Percentiles rank a stretch among this genome's conserved stretches.
phyloP scores from a whole-genome alignment of 2,329 filamentous ascomycete genomes.

The Penicillium thymicola region DNA sequence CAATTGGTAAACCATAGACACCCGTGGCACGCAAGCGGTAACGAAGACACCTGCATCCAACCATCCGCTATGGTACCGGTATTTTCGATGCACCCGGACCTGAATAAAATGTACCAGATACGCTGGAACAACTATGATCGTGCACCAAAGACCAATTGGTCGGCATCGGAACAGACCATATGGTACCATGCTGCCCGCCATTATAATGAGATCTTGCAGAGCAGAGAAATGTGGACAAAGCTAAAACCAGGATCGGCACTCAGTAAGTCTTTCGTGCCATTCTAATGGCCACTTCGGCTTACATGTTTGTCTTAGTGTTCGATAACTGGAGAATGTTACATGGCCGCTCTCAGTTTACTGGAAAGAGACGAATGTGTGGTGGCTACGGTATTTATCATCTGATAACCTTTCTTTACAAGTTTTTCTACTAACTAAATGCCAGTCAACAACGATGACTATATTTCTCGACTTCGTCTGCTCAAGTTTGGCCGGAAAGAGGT shows the following conservation, averaged over 20 bases:
- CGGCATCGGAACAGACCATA: slow-evolving; percentile 46
- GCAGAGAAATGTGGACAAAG: slow-evolving; percentile 75
- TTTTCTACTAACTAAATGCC: neutral
- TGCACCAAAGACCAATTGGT: slow-evolving; percentile 61
- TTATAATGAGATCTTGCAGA: slow-evolving; percentile 67
- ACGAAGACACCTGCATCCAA: slow-evolving; percentile 75
- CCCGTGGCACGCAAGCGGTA: slow-evolving; percentile 81
- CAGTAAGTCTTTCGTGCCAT: slow-evolving; percentile 52
- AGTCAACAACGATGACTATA: slow-evolving; percentile 79
- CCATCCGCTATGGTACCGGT: slow-evolving; percentile 70
- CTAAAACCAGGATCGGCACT: slow-evolving; percentile 73
- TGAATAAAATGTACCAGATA: slow-evolving; percentile 57
- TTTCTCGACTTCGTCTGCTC: slow-evolving; percentile 71
- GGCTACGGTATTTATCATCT: slow-evolving; percentile 68
- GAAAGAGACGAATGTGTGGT: slow-evolving; percentile 82
- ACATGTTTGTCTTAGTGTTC: slow-evolving; percentile 60
- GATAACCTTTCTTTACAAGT: neutral
- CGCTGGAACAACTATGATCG: slow-evolving; percentile 95
- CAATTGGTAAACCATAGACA: slow-evolving; percentile 58
- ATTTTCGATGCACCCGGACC: slow-evolving; percentile 56
- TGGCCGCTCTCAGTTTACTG: slow-evolving; percentile 77
- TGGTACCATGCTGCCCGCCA: slow-evolving; percentile 82
- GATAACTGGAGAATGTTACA: slow-evolving; percentile 96
- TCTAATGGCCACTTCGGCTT: neutral
- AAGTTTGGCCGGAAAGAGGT: slow-evolving; percentile 53